Percentiles rank a stretch among this genome's conserved stretches.
Conservation (phyloP, 176 grass and related monocot species). For the Avena sativa region DNA sequence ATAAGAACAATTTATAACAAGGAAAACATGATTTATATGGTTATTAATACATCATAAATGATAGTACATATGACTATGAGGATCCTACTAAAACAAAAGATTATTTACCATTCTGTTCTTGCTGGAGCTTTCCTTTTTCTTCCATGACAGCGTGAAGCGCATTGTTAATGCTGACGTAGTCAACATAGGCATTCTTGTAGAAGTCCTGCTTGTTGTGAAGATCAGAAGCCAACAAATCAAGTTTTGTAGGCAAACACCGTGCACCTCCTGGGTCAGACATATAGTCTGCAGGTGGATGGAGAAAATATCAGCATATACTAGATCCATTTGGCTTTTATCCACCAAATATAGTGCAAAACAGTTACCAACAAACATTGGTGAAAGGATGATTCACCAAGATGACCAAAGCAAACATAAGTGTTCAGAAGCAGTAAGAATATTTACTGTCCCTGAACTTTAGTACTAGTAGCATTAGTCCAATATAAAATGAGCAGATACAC, state of each 20-base stretch:
- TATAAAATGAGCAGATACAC: conserved; percentile 1
- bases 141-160: conserved; percentile 8
- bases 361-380: not conserved
- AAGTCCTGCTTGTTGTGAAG: not conserved
- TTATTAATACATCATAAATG: not conserved
- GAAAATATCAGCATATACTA: not conserved
- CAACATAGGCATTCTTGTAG: not conserved
- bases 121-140: conserved; percentile 1
- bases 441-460: not conserved
- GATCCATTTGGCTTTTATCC: not conserved
- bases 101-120: not conserved
- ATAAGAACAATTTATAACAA: not conserved
- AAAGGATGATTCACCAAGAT: not conserved
- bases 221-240: conserved; percentile 24
- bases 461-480: not conserved
- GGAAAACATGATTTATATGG: not conserved
- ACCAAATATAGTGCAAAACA: not conserved
- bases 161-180: not conserved
- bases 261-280: not conserved
- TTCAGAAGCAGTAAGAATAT: not conserved
- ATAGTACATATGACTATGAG: not conserved
- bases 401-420: not conserved
- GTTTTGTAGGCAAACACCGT: not conserved
- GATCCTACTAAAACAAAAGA: not conserved
- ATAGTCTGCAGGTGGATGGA: not conserved